Percentiles rank a stretch among this genome's conserved stretches.
Conservation (phyloP, 2,329 filamentous ascomycete genomes). For the Paecilomyces sp. region DNA sequence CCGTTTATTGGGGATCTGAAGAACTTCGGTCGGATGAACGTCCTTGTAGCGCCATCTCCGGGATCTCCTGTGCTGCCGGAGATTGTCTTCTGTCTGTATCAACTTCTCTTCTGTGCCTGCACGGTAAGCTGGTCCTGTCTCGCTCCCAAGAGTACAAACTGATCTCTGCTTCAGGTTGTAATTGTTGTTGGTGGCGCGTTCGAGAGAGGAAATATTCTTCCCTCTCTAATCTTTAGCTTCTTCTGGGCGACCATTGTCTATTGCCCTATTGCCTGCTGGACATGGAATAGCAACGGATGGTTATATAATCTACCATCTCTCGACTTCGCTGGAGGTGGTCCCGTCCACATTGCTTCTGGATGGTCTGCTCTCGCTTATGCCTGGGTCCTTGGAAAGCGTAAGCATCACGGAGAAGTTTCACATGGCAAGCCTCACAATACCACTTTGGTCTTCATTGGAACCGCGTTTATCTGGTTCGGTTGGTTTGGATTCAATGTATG, state of each 20-base stretch:
- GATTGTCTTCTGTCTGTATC: slow-evolving; percentile 60
- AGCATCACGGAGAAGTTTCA: slow-evolving; percentile 45
- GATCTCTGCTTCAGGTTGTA: slow-evolving; percentile 47
- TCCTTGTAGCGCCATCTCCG: slow-evolving; percentile 53
- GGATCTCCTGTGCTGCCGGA: slow-evolving; percentile 53
- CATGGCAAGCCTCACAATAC: slow-evolving; percentile 61
- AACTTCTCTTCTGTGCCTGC: slow-evolving; percentile 53
- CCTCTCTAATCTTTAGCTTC: slow-evolving; percentile 63
- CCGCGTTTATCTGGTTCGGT: slow-evolving; percentile 41
- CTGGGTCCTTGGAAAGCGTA: slow-evolving; percentile 65
- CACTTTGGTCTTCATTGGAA: slow-evolving; percentile 66
- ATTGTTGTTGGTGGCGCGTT: slow-evolving; percentile 60
- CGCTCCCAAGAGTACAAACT: not conserved
- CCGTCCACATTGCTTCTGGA: slow-evolving; percentile 68
- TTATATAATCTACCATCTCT: slow-evolving; percentile 60
- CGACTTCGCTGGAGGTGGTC: slow-evolving; percentile 69
- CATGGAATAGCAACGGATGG: slow-evolving; percentile 70
- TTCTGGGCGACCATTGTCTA: slow-evolving; percentile 66
- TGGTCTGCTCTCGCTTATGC: slow-evolving; percentile 66
- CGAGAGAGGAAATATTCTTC: slow-evolving; percentile 56
- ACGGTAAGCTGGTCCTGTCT: slow-evolving; percentile 18
- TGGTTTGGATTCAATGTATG: slow-evolving; percentile 52
- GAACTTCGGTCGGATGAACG: slow-evolving; percentile 56
- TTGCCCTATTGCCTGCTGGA: slow-evolving; percentile 69
- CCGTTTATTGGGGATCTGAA: slow-evolving; percentile 57